Evolutionary conservation across 352 stramenopile genomes (phyloP), one percentile per base, ranked within the genome.

Genomic region (Hyaloperonospora arabidopsidis): DNA sequence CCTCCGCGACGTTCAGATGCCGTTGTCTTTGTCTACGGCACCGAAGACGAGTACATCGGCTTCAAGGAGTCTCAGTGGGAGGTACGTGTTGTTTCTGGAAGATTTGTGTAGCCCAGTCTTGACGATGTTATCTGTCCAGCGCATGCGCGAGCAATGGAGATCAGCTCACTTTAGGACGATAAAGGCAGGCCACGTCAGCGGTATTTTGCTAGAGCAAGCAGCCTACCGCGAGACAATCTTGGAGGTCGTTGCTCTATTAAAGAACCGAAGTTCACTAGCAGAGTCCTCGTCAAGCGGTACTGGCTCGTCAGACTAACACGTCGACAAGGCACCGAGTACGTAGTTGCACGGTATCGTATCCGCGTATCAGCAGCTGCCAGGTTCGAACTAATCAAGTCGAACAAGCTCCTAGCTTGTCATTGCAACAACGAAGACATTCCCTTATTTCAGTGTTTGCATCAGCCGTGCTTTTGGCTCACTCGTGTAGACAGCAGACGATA

Each of bases 21-120:
- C 4, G 74, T 88, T 18, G 59, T 87, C 12, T 91, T 91, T 54
- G 77, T 88, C 2, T 74, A 84, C 10, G 81, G 73, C 41, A 87
- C 76, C 11, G 81, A 92, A 54, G 81, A 89, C 49, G 65, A 87
- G 61, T 92, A 92, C 54, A 83, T 88, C 56, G 76, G 79, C 28
- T 71, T 69, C 13, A 76, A 68, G 0, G 70, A 78, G 22, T 64
- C 70, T 7, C 76, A 88, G 59, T 88, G 79, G 77, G 54, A 65
- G 68, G 71, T 80, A 61, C 17, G 46, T 52, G 54, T 34, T 53
- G 13, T 17, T 15, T 18, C 4, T 41, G n/a, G 13, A 3, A 18
- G 15, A 18, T 44, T 18, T n/a, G n/a, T n/a, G 1, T 21, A 18
- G 8, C 38, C 3, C 38, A 22, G 38, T 44, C 38, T 23, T 44